Evolutionary conservation across 1,284 basidiomycete species (phyloP), one percentile per base, ranked within the genome.

Genomic region (Anthracocystis panici-leucophaei): DNA sequence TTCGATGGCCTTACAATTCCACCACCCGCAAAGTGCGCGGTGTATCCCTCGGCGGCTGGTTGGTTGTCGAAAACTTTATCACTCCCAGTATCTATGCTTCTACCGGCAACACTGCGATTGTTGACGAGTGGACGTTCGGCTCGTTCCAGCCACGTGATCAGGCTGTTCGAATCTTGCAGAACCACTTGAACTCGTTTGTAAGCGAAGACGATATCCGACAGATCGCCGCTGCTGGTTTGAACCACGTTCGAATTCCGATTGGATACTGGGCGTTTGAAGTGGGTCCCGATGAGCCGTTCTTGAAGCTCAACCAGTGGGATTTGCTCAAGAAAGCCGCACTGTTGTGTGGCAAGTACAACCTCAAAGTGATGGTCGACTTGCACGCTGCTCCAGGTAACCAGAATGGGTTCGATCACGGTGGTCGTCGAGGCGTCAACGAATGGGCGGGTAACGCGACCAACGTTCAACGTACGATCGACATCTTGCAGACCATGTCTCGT

Each of bases 261-360:
- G 93, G 93, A 23, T 94, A 91, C 85, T 97, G 95, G 95, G 94
- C 94, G 1, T 94, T 93, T 77, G 92, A 95, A 57, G 90, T 92
- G 23, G 89, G 89, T 18, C 87, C 87, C 5, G 93, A 91, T 10
- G 93, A 96, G 81, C 94, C 93, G 0, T 97, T 90, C 86, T 90
- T 94, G 72, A 90, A 91, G 87, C 92, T 93, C 20, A 92, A 93
- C 84, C 93, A 92, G 86, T 77, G 70, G 62, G 79, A 79, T 38
- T 87, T 88, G 81, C 86, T 89, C 27, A 86, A 87, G 68, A 80
- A 85, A 56, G 94, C 93, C 0, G 89, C 93, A 45, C 86, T 84
- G 2, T 97, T 95, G 95, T 93, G 93, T 5, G 82, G 87, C 21
- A 89, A 90, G 31, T 86, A 93, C 79, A 90, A 90, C 5, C 85